phyloP scores from a whole-genome alignment of 2,329 filamentous ascomycete species.

The Calonectria fujianensis region DNA sequence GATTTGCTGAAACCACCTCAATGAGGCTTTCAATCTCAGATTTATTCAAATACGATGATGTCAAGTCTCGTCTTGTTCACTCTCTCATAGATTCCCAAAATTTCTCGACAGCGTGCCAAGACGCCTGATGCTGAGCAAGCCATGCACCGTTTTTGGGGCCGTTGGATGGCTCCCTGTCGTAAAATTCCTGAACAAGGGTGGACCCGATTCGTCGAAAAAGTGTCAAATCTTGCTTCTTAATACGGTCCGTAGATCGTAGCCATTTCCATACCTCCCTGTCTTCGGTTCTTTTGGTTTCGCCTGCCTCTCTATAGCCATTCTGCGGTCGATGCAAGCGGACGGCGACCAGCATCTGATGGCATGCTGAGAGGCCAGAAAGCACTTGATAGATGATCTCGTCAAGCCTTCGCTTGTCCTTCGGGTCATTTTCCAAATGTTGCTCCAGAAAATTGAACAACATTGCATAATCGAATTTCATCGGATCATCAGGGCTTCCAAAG shows the following conservation, averaged over 20 bases:
- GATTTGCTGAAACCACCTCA: background rate
- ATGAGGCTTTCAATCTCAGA: background rate
- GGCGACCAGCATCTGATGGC: background rate
- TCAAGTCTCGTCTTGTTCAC: background rate
- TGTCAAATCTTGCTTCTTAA: background rate
- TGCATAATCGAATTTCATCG: background rate
- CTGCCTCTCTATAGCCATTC: background rate
- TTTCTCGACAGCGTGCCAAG: background rate
- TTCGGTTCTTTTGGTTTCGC: background rate
- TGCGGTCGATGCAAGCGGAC: conserved; percentile 15
- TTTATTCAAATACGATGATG: background rate
- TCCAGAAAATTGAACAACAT: background rate
- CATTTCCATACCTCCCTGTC: conserved; percentile 11
- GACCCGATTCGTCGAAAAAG: background rate
- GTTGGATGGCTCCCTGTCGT: background rate
- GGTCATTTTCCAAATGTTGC: background rate
- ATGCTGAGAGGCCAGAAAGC: background rate
- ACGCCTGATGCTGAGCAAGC: background rate
- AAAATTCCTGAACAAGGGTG: background rate
- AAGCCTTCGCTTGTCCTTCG: background rate
- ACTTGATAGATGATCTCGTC: conserved; percentile 2
- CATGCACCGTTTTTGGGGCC: background rate
- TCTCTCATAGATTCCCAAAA: conserved; percentile 9
- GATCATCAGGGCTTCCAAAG: background rate
- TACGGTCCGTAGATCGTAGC: background rate